Percentiles rank a stretch among this genome's conserved stretches.
Conservation (phyloP, 2,329 filamentous ascomycete genomes). For the Fusarium pseudograminearum region DNA sequence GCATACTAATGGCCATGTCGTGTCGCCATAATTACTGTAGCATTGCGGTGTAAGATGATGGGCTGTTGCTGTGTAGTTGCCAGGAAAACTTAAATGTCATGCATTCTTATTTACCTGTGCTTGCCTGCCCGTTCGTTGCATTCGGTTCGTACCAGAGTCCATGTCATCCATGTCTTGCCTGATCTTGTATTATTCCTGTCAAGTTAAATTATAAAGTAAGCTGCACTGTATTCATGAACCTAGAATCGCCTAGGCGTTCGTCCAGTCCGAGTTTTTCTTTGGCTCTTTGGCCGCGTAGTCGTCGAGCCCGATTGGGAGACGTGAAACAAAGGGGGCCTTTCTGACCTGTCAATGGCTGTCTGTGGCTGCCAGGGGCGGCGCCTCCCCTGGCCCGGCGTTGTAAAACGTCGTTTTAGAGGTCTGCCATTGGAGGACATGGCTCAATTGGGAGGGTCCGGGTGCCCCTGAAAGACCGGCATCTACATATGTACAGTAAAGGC, state of each 20-base stretch:
- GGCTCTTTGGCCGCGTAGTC: constrained; percentile 27
- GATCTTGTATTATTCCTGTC: constrained; percentile 6
- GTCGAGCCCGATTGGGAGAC: constrained; percentile 43
- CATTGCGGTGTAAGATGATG: constrained; percentile 16
- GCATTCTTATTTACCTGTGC: constrained; percentile 11
- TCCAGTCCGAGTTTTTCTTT: constrained; percentile 13
- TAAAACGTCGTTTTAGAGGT: constrained; percentile 19
- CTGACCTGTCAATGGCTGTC: constrained; percentile 39
- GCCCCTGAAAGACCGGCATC: constrained; percentile 35
- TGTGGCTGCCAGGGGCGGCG: constrained; percentile 41
- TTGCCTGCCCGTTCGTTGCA: constrained; percentile 3
- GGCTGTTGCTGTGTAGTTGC: constrained; percentile 3
- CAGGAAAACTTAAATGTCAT: constrained; percentile 22
- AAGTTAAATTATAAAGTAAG: constrained; percentile 8
- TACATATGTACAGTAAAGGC: background rate
- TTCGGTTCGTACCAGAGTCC: constrained; percentile 15
- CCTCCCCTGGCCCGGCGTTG: constrained; percentile 43
- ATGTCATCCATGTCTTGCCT: constrained; percentile 17
- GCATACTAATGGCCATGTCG: constrained; percentile 6
- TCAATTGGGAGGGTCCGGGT: constrained; percentile 29
- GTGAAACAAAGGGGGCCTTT: constrained; percentile 44
- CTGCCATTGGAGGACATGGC: constrained; percentile 25
- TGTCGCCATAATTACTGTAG: background rate
- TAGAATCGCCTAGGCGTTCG: constrained; percentile 1
- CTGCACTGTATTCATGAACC: constrained; percentile 19